These are phyloP conservation scores for Hirschioporus abietinus DNA, from an alignment of 768 basidiomycete genomes.

Conservation along the genomic window DNA sequence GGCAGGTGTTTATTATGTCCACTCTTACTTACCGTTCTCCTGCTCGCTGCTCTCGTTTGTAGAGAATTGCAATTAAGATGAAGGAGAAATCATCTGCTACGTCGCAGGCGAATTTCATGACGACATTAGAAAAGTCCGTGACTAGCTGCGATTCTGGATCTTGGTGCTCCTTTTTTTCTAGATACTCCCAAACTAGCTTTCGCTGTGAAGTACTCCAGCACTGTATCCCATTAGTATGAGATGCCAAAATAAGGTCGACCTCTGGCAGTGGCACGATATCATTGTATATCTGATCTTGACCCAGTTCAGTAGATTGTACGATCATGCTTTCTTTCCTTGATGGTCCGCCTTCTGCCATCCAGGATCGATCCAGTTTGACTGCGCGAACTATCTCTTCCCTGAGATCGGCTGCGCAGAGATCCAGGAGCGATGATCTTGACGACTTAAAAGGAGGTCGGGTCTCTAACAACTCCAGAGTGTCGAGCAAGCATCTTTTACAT, in stretches of 20 bases:
- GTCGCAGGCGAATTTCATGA: not conserved
- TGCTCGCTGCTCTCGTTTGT: not conserved
- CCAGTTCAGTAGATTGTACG: not conserved
- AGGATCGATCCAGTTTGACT: not conserved
- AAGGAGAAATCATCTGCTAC: not conserved
- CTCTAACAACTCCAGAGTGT: not conserved
- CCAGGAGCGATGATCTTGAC: not conserved
- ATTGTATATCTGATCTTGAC: not conserved
- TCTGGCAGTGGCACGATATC: not conserved
- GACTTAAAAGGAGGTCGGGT: not conserved
- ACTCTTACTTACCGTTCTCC: not conserved
- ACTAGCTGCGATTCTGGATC: not conserved
- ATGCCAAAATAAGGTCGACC: not conserved
- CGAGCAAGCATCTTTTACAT: not conserved
- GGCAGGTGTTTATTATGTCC: not conserved
- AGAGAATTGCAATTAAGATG: not conserved
- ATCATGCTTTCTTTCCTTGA: not conserved
- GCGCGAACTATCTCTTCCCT: not conserved
- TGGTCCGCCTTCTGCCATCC: not conserved
- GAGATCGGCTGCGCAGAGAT: not conserved
- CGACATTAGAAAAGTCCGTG: too few relatives aligned
- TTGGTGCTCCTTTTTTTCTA: not conserved
- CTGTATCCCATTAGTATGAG: not conserved
- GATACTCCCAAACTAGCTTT: not conserved
- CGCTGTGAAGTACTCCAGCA: not conserved